Evolutionary conservation across 1,139 yeast genomes (phyloP).

Genomic region (Saccharomycopsis hybrid): DNA sequence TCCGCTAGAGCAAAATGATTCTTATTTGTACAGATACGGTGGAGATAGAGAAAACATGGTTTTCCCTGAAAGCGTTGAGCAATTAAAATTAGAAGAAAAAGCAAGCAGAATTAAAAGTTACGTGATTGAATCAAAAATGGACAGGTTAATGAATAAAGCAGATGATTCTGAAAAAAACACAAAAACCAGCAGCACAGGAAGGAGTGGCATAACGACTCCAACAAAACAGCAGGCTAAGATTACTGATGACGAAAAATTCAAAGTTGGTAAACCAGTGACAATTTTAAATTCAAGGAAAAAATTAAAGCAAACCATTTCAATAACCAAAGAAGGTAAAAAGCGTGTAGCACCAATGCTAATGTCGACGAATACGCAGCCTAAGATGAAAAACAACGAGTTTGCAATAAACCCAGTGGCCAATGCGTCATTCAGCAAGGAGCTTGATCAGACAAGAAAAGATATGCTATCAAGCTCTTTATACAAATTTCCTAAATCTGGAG

Average conservation of each 20-base stretch:
- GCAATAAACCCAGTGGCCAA: neutral
- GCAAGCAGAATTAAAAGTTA: conserved; percentile 31
- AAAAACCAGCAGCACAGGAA: conserved; percentile 27
- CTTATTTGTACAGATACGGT: conserved; percentile 76
- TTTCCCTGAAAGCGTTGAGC: conserved; percentile 83
- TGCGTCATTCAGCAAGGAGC: neutral
- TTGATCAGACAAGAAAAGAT: conserved; percentile 17
- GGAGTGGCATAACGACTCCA: conserved; percentile 27
- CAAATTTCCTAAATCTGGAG: conserved; percentile 33
- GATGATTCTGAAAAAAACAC: conserved; percentile 18
- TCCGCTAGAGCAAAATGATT: conserved; percentile 57
- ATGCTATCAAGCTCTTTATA: conserved; percentile 29
- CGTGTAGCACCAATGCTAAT: conserved; percentile 83
- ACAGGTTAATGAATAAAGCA: conserved; percentile 32
- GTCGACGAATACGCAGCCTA: conserved; percentile 37
- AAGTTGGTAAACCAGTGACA: conserved; percentile 10
- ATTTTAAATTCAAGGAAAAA: conserved; percentile 21
- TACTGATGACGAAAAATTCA: neutral
- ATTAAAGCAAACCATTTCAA: conserved; percentile 43
- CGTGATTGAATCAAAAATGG: conserved; percentile 32
- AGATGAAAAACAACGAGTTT: neutral
- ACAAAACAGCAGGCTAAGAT: neutral
- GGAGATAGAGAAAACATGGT: conserved; percentile 78
- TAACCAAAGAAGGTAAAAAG: conserved; percentile 76
- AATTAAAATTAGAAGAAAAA: conserved; percentile 62